These are phyloP conservation scores for Colletotrichum aenigma DNA, from an alignment of 2,329 filamentous ascomycete species.

Conservation along the genomic window DNA sequence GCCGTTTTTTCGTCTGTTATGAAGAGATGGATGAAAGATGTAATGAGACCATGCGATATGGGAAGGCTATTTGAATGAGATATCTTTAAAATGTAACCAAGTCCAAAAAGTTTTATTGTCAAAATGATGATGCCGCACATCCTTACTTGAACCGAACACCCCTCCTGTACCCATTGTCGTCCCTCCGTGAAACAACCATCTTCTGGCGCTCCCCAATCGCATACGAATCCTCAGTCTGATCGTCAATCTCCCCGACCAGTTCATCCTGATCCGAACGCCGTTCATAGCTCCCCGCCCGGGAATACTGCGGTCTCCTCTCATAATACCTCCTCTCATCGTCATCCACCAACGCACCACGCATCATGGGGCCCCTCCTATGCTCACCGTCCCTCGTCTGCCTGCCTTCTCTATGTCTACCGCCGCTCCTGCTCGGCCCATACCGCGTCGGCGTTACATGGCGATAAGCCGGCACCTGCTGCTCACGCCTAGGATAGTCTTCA, in stretches of 20 bases:
- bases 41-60: conserved; percentile 8
- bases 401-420: background rate
- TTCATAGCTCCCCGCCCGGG: background rate
- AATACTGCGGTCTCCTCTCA: background rate
- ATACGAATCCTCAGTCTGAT: background rate
- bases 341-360: background rate
- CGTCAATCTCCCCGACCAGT: conserved; percentile 2
- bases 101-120: background rate
- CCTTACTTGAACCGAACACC: background rate
- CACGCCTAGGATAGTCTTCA: background rate
- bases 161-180: background rate
- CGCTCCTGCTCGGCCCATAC: background rate
- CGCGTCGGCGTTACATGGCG: background rate
- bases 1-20: background rate
- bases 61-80: background rate
- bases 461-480: background rate
- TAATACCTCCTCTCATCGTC: background rate
- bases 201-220: background rate
- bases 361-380: background rate
- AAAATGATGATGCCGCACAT: background rate
- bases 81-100: background rate
- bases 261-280: conserved; percentile 2
- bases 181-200: background rate
- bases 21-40: background rate
- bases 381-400: background rate